Evolutionary conservation across 2,329 filamentous ascomycete species (phyloP), one percentile per base, ranked within the genome.

Genomic region (Trichoderma atrobrunneum): DNA sequence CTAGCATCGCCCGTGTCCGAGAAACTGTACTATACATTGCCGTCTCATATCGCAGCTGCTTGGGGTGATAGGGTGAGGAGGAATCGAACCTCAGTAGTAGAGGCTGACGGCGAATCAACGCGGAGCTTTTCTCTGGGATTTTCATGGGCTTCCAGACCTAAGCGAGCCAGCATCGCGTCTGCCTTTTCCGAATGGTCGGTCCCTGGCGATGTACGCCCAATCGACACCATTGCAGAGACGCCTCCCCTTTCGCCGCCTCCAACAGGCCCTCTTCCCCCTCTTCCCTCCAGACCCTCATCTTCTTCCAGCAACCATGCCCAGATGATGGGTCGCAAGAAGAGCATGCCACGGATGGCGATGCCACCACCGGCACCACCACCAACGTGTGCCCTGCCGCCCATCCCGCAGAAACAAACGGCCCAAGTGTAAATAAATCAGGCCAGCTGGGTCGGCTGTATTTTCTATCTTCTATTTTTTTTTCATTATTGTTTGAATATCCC

Each of bases 301-400:
- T 67, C 64, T 43, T 43, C 24, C 26, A 67, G 64, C 54, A 67
- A 67, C 11, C 67, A 76, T 73, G 32, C 74, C 75, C 39, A 54
- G 18, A 73, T 74, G 7, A 64, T 80, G 26, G 48, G 78, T 30
- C 82, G 81, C 67, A 81, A 85, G 30, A 82, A 84, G 70, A 88
- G 87, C 78, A 84, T 88, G 83, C 84, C 86, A 7, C 85, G 87
- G 30, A 79, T 88, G 57, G 80, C 79, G 48, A 80, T 79, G 39
- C 51, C 71, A 1, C 87, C 87, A 34, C 87, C 87, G 18, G 85
- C 82, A 16, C 87, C 87, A 7, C 87, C 87, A 6, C 87, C 87
- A 28, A 88, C 81, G 12, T 85, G 84, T 74, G 87, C 87, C 16
- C 81, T 89, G 26, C 87, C 87, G 21, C 87, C 87, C 0, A 32